Evolutionary conservation across 23 red algal genomes (phyloP).

Genomic region (Porphyridium purpureum): DNA sequence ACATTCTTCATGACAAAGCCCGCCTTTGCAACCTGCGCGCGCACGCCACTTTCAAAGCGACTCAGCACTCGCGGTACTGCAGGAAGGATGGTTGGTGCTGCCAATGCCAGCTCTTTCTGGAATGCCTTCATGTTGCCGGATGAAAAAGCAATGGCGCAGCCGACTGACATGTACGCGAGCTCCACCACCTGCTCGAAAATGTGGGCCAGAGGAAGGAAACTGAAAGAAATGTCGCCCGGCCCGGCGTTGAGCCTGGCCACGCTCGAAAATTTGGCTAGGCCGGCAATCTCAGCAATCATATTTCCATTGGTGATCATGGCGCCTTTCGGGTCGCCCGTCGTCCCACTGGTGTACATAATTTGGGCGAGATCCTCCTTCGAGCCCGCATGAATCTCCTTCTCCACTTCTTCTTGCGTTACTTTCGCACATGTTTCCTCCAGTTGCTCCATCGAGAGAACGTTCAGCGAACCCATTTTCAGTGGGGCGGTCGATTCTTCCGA

Average conservation of each 20-base stretch:
- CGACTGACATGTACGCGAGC: constrained; percentile 5
- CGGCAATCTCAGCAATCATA: constrained; percentile 20
- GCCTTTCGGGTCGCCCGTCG: constrained; percentile 28
- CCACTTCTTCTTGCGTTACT: too few relatives aligned
- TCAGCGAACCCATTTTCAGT: too few relatives aligned
- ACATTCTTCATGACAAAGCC: constrained; percentile 4
- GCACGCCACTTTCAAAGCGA: constrained; percentile 14
- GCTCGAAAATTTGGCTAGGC: neutral
- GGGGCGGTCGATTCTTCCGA: too few relatives aligned
- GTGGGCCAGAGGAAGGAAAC: constrained; percentile 39
- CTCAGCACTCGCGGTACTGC: constrained; percentile 28
- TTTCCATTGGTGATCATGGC: constrained; percentile 30
- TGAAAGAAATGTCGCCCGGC: constrained; percentile 7
- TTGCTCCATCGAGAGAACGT: too few relatives aligned
- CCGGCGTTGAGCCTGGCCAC: neutral
- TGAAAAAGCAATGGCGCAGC: constrained; percentile 16
- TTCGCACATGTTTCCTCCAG: too few relatives aligned
- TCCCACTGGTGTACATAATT: constrained; percentile 49
- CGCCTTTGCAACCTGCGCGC: neutral
- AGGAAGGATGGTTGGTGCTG: constrained; percentile 24
- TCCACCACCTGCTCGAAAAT: constrained; percentile 32
- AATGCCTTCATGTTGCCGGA: constrained; percentile 20
- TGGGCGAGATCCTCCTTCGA: constrained; percentile 9
- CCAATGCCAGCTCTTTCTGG: constrained; percentile 9
- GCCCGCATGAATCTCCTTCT: neutral